A percentile compares a stretch with the other conserved stretches of the same genome.
phyloP scores from a whole-genome alignment of 2,329 filamentous ascomycete genomes.

The Fusarium staphyleae region DNA sequence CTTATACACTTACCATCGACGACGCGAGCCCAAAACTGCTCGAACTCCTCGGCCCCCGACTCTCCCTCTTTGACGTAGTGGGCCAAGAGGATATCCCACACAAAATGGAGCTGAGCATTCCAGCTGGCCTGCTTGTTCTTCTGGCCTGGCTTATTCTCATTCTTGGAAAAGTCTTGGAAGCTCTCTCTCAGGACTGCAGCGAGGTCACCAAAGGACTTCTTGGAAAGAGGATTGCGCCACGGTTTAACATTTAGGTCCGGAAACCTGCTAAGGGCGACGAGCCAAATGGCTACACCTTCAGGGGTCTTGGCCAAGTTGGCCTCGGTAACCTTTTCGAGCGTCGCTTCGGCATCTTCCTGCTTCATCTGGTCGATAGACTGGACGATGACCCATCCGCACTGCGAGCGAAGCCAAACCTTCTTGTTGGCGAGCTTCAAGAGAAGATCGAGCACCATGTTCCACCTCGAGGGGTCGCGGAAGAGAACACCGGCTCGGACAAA shows the following conservation, averaged over 20 bases:
- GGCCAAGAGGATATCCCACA: conserved; percentile 81
- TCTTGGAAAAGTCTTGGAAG: conserved; percentile 59
- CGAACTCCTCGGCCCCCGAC: conserved; percentile 60
- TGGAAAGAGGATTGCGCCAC: conserved; percentile 80
- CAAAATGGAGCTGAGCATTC: conserved; percentile 83
- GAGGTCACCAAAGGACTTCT: conserved; percentile 71
- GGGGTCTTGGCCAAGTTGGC: conserved; percentile 78
- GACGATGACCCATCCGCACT: conserved; percentile 84
- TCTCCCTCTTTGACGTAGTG: conserved; percentile 54
- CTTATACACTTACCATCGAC: conserved; percentile 75
- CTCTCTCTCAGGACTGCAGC: conserved; percentile 82
- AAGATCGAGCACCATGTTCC: conserved; percentile 73
- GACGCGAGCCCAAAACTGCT: conserved; percentile 83
- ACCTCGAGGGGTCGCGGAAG: conserved; percentile 65
- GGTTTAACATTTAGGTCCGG: conserved; percentile 69
- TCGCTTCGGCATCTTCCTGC: conserved; percentile 64
- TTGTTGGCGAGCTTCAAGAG: conserved; percentile 77
- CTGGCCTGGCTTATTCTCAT: conserved; percentile 50
- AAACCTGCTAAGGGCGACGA: conserved; percentile 71
- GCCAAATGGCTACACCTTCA: conserved; percentile 90
- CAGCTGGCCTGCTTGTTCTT: conserved; percentile 74
- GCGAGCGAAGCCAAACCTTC: conserved; percentile 88
- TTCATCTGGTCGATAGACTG: conserved; percentile 72
- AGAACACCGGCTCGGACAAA: conserved; percentile 81
- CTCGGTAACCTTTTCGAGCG: conserved; percentile 67